Percentiles rank a stretch among this genome's conserved stretches.
phyloP scores from a whole-genome alignment of 164 flowering plant species.

The Sedum album region DNA sequence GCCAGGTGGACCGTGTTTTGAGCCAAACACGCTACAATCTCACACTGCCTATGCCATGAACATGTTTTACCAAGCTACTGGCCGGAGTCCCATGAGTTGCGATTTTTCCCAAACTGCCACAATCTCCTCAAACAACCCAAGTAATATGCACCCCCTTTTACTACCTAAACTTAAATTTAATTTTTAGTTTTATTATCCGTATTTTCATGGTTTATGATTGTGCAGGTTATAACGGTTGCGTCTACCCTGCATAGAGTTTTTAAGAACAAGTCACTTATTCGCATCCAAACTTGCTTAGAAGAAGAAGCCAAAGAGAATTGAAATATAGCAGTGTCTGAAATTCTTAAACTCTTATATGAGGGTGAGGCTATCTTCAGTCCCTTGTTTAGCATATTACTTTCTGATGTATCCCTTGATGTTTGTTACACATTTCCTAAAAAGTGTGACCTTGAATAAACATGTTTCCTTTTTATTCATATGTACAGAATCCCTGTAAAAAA shows the following conservation, averaged over 20 bases:
- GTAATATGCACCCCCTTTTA: constrained; percentile 14
- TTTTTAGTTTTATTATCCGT: not conserved
- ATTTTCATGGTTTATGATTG: not conserved
- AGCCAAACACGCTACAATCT: constrained; percentile 24
- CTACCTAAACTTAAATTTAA: not conserved
- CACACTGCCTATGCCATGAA: constrained; percentile 48
- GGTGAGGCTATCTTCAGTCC: not conserved
- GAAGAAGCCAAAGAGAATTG: not conserved
- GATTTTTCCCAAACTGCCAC: constrained; percentile 27
- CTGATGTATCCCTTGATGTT: not conserved
- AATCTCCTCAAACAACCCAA: constrained; percentile 25
- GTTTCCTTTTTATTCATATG: too few species aligned
- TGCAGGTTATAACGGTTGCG: constrained; percentile 35
- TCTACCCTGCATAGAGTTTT: constrained; percentile 24
- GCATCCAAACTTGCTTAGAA: not conserved
- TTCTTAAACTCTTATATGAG: too few species aligned
- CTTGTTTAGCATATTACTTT: not conserved
- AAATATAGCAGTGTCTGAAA: too few species aligned
- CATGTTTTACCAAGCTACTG: constrained; percentile 23
- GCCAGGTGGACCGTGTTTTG: constrained; percentile 31
- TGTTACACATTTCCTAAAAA: too few species aligned
- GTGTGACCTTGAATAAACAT: too few species aligned
- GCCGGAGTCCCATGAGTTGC: constrained; percentile 24
- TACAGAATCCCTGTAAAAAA: too few species aligned
- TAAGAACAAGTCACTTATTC: not conserved